phyloP scores from a whole-genome alignment of 768 basidiomycete genomes.

The Crucibulum laeve region DNA sequence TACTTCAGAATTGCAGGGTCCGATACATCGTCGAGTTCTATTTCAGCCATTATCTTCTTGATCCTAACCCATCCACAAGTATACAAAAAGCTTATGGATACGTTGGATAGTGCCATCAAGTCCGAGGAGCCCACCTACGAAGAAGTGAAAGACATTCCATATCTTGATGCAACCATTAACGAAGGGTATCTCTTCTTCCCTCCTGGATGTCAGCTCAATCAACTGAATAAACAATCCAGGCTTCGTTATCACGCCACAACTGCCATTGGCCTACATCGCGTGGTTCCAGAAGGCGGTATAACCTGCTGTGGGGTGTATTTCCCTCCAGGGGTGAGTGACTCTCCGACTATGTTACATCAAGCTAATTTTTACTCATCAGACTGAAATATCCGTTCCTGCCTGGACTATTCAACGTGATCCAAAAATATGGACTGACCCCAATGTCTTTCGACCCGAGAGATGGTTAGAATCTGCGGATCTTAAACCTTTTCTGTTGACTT shows the following conservation, averaged over 20 bases:
- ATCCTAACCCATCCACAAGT: constrained; percentile 17
- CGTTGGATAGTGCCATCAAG: constrained; percentile 2
- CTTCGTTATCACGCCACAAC: constrained; percentile 29
- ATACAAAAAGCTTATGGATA: constrained; percentile 12
- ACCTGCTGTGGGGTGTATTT: constrained; percentile 17
- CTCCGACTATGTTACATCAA: not conserved
- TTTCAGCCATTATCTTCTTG: constrained; percentile 22
- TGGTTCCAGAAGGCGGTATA: constrained; percentile 22
- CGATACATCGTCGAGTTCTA: constrained; percentile 27
- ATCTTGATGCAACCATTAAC: constrained; percentile 21
- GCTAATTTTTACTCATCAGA: not conserved
- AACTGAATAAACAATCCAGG: not conserved
- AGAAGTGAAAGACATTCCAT: constrained; percentile 19
- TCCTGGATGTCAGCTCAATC: not conserved
- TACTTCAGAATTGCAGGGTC: constrained; percentile 25
- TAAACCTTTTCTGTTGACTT: constrained; percentile 21
- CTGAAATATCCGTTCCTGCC: not conserved
- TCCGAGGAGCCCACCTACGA: constrained; percentile 15
- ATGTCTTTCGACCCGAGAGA: constrained; percentile 28
- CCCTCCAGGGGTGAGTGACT: constrained; percentile 20
- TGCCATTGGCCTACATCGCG: constrained; percentile 29
- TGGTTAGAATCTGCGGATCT: constrained; percentile 25
- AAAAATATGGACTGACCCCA: constrained; percentile 27
- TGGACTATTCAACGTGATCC: not conserved
- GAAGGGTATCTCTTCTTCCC: constrained; percentile 13